phyloP scores from a whole-genome alignment of 1,284 basidiomycete genomes.

The Garcileccinum viscosum region DNA sequence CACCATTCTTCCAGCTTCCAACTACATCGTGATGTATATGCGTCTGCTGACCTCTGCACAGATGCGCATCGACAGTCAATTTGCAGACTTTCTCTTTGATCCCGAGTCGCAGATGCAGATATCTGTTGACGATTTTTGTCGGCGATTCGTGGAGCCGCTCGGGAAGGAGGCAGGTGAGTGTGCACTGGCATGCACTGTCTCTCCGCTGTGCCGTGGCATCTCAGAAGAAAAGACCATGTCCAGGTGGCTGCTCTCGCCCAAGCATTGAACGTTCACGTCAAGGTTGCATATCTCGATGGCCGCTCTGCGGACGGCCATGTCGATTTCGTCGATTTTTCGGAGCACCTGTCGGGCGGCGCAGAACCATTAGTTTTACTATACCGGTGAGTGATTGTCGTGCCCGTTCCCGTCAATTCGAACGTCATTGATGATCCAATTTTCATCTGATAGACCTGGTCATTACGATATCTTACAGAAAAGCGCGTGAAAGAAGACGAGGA shows the following conservation, averaged over 20 bases:
- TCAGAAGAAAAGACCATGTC: constrained; percentile 68
- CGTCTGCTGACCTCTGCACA: constrained; percentile 84
- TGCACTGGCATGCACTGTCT: constrained; percentile 2
- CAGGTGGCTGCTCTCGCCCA: constrained; percentile 82
- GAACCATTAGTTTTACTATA: constrained; percentile 72
- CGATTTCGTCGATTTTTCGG: constrained; percentile 75
- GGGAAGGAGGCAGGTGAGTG: constrained; percentile 80
- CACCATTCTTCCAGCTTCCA: constrained; percentile 54
- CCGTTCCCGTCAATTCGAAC: neutral
- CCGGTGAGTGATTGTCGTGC: constrained; percentile 54
- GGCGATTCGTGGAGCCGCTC: constrained; percentile 77
- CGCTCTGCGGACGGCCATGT: constrained; percentile 54
- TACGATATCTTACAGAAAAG: constrained; percentile 67
- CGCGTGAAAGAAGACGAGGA: constrained; percentile 8
- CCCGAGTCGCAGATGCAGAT: constrained; percentile 63
- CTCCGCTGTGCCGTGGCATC: neutral
- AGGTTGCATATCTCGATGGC: constrained; percentile 82
- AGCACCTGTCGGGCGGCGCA: constrained; percentile 41
- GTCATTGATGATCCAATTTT: constrained; percentile 13
- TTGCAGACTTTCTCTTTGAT: constrained; percentile 78
- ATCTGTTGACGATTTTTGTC: constrained; percentile 71
- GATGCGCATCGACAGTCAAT: constrained; percentile 65
- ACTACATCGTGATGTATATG: constrained; percentile 77
- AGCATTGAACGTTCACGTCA: constrained; percentile 71
- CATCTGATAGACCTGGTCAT: constrained; percentile 73